phyloP scores from a whole-genome alignment of 2,329 filamentous ascomycete species.

The Aspergillus fischeri region DNA sequence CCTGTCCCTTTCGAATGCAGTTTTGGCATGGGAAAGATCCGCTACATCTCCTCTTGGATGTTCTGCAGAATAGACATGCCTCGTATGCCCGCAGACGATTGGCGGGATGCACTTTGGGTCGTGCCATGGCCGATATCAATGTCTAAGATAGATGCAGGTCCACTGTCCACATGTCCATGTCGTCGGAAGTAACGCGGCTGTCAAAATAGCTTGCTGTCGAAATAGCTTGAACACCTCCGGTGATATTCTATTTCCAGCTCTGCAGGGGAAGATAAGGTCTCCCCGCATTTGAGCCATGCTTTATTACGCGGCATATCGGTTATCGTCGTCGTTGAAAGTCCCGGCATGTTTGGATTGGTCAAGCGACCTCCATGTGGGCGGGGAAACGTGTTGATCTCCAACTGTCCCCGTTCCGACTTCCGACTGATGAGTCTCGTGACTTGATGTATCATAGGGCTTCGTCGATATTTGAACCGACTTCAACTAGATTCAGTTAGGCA shows the following conservation, averaged over 20 bases:
- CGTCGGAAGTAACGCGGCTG: not conserved
- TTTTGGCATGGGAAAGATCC: slow-evolving; percentile 47
- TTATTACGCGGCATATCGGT: not conserved
- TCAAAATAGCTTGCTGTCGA: not conserved
- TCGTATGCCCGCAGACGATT: slow-evolving; percentile 48
- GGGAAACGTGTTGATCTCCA: too few species aligned
- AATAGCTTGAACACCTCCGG: not conserved
- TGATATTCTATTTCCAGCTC: too few species aligned
- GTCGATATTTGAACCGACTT: too few species aligned
- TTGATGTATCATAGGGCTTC: too few species aligned
- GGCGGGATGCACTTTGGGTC: slow-evolving; percentile 48
- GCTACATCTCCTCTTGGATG: slow-evolving; percentile 51
- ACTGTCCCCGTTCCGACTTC: too few species aligned
- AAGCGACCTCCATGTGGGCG: not conserved
- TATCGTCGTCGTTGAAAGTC: not conserved
- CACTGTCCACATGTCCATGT: not conserved
- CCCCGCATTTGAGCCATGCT: not conserved
- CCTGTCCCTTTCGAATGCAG: slow-evolving; percentile 44
- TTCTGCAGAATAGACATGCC: slow-evolving; percentile 48
- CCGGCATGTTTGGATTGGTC: too few species aligned
- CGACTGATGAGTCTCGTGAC: too few species aligned
- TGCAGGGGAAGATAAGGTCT: not conserved
- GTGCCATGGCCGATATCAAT: slow-evolving; percentile 41
- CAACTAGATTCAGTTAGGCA: too few species aligned
- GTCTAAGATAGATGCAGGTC: not conserved